phyloP scores from a whole-genome alignment of 2,329 filamentous ascomycete species.

The Nannizzia gypsea region DNA sequence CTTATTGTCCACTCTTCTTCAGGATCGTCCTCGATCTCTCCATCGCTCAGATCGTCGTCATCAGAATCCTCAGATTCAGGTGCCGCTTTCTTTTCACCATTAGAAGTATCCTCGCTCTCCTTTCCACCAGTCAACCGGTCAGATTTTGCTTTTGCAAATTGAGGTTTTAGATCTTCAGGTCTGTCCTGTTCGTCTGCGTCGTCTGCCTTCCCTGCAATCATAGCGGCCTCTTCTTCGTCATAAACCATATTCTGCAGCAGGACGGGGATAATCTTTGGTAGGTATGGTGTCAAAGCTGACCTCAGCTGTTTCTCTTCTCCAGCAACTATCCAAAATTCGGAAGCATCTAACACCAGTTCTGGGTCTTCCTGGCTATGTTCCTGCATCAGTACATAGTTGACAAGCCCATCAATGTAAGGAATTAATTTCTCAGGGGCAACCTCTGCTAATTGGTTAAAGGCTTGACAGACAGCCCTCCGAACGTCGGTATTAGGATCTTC shows the following conservation, averaged over 20 bases:
- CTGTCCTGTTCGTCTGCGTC: conserved; percentile 89
- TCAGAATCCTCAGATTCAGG: conserved; percentile 44
- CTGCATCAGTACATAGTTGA: conserved; percentile 86
- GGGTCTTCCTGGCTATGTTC: conserved; percentile 72
- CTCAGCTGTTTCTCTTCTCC: conserved; percentile 77
- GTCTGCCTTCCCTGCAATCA: conserved; percentile 70
- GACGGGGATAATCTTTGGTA: conserved; percentile 77
- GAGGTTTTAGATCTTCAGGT: conserved; percentile 79
- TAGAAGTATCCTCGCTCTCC: conserved; percentile 26
- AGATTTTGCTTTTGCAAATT: conserved; percentile 64
- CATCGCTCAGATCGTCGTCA: conserved; percentile 73
- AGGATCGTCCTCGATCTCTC: conserved; percentile 64
- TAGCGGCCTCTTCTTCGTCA: conserved; percentile 79
- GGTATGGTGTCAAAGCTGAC: conserved; percentile 61
- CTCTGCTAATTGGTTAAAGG: conserved; percentile 86
- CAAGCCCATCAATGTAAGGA: conserved; percentile 74
- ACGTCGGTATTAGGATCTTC: conserved; percentile 69
- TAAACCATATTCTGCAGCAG: conserved; percentile 94
- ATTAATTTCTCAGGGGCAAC: conserved; percentile 79
- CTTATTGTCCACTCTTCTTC: conserved; percentile 91
- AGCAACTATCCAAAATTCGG: conserved; percentile 93
- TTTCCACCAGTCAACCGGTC: conserved; percentile 48
- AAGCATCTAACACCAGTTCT: conserved; percentile 83
- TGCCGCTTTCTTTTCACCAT: conserved; percentile 38
- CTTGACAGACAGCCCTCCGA: conserved; percentile 80